phyloP scores from a whole-genome alignment of 108 stramenopile species.

The Mediolabrus comicus region DNA sequence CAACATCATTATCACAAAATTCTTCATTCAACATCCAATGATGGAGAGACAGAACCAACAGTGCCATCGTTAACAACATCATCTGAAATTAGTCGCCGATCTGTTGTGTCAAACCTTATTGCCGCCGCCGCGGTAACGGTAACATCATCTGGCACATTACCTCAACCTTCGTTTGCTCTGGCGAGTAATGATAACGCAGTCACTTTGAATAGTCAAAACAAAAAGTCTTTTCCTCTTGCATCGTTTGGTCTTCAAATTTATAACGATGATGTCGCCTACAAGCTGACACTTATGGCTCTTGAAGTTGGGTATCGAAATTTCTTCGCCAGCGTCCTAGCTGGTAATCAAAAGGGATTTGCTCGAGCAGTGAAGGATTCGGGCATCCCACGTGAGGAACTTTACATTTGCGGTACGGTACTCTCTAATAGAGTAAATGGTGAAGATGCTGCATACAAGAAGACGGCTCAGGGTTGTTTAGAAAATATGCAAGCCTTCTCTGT shows the following conservation, averaged over 20 bases:
- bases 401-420: constrained; percentile 74
- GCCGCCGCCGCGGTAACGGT: constrained; percentile 13
- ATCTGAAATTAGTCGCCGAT: constrained; percentile 34
- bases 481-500: constrained; percentile 65
- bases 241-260: constrained; percentile 78
- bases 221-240: constrained; percentile 60
- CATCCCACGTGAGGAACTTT: constrained; percentile 66
- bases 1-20: no score
- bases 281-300: constrained; percentile 65
- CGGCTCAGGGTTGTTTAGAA: constrained; percentile 65
- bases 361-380: constrained; percentile 65
- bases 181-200: constrained; percentile 11
- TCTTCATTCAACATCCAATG: no score
- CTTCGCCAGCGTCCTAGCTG: constrained; percentile 73
- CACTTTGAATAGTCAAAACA: constrained; percentile 38
- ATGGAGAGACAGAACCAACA: no score
- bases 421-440: constrained; percentile 68
- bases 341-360: constrained; percentile 78
- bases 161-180: not conserved
- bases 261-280: constrained; percentile 71
- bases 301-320: constrained; percentile 79
- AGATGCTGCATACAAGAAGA: constrained; percentile 54
- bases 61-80: constrained; percentile 3
- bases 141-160: not conserved
- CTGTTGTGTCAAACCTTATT: constrained; percentile 24